Evolutionary conservation across 2,329 filamentous ascomycete genomes (phyloP), one percentile per base, ranked within the genome.

Genomic region (Pseudonectria buxi): DNA sequence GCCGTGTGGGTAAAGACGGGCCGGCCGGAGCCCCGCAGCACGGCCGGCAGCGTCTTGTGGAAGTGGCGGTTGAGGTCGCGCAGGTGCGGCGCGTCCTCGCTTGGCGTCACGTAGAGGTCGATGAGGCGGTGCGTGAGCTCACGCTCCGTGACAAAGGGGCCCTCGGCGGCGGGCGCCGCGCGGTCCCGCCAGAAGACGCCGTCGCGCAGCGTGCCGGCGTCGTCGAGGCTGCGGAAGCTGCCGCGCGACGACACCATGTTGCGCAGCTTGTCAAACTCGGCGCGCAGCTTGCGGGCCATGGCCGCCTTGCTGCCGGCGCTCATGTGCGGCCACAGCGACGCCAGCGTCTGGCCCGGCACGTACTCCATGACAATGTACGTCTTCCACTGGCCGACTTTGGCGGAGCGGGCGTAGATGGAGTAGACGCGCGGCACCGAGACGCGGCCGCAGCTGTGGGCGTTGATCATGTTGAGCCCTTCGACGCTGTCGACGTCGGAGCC

Each of bases 351-450:
- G 12, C 35, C 43, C 10, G 15, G 15, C 6, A 45, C 30, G 11
- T 32, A 26, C 14, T 43, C 40, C 40, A 43, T 43, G 16, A 45
- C 28, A 25, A 45, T 45, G 18, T 45, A 43, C 28, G 42, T 45
- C 13, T 33, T 38, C 2, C 25, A 11, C 11, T 14, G 4, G 26
- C 11, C 26, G 16, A 30, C 14, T 14, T 16, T 7, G 9, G 29
- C 12, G 6, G 24, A 14, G 6, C 30, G 34, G 27, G 31, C 32
- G 24, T 45, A 45, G 6, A 43, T 29, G 25, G 36, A 36, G 11
- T 33, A 43, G 37, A 45, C 36, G 16, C 25, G 34, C 12, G 42
- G 42, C 6, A 43, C 40, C n/a, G 10, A 25, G 10, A 40, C 28
- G 10, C 29, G 14, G 26, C 36, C 31, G 16, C 33, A 12, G 29